Percentiles rank a stretch among this genome's conserved stretches.
Evolutionary conservation across 1,284 basidiomycete species (phyloP).

Genomic region (Lentinus polychrous): DNA sequence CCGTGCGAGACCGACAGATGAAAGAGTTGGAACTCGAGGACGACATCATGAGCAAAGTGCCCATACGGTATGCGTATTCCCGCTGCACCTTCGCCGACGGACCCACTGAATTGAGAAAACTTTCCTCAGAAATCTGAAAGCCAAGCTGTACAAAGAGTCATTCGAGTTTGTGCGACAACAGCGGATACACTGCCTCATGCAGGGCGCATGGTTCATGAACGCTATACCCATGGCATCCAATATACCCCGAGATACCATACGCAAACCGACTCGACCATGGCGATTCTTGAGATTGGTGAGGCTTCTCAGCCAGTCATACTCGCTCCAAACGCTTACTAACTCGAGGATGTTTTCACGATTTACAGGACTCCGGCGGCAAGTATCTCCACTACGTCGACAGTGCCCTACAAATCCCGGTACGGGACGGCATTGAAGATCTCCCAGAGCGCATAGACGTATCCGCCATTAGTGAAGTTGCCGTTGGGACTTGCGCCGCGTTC

Average conservation of each 20-base stretch:
- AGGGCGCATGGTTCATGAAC: conserved; percentile 90
- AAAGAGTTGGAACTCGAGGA: conserved; percentile 89
- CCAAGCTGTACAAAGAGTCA: conserved; percentile 85
- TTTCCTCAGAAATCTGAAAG: conserved; percentile 70
- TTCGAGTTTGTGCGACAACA: conserved; percentile 91
- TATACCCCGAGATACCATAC: conserved; percentile 40
- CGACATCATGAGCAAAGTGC: conserved; percentile 79
- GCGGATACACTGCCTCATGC: conserved; percentile 79
- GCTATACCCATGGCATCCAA: conserved; percentile 48
- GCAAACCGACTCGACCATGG: conserved; percentile 61
- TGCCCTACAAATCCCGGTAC: conserved; percentile 67
- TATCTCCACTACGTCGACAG: conserved; percentile 82
- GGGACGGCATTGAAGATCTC: conserved; percentile 79
- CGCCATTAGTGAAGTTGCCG: conserved; percentile 70
- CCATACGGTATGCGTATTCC: conserved; percentile 58
- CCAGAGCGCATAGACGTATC: conserved; percentile 81
- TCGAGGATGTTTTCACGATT: conserved; percentile 4
- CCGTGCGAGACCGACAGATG: conserved; percentile 89
- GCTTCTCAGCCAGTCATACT: conserved; percentile 2
- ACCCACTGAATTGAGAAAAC: conserved; percentile 3
- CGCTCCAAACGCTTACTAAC: neutral
- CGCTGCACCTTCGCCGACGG: neutral
- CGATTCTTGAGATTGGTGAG: conserved; percentile 72
- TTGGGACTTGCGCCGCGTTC: conserved; percentile 69
- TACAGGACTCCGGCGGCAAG: conserved; percentile 68